These are phyloP conservation scores for Rhazya stricta DNA, from an alignment of 257 asterid genomes.

Conservation along the genomic window DNA sequence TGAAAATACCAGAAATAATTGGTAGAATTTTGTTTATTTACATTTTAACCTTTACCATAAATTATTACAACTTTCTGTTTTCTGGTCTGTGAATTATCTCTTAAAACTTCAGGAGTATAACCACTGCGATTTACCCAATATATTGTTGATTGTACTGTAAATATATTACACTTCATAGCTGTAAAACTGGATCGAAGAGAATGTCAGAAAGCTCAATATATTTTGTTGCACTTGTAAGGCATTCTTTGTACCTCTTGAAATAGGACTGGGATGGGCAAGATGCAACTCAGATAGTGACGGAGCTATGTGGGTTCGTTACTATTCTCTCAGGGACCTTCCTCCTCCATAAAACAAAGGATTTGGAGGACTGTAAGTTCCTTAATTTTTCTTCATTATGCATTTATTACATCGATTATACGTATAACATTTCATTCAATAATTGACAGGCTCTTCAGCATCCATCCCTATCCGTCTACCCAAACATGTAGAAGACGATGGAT, in stretches of 20 bases:
- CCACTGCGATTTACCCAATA: too few relatives aligned
- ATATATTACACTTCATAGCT: background rate
- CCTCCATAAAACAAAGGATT: conserved; percentile 37
- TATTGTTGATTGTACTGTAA: too few relatives aligned
- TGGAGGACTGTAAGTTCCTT: conserved; percentile 24
- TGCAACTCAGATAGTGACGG: conserved; percentile 37
- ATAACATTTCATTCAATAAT: background rate
- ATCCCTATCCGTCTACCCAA: conserved; percentile 12
- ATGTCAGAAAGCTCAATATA: background rate
- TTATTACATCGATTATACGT: background rate
- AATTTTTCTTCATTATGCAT: background rate
- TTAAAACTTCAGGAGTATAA: too few relatives aligned
- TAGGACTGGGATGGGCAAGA: conserved; percentile 38
- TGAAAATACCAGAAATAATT: too few relatives aligned
- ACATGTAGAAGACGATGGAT: conserved; percentile 18
- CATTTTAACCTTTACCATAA: too few relatives aligned
- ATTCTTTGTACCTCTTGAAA: conserved; percentile 12
- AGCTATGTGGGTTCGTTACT: conserved; percentile 37
- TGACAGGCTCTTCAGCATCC: conserved; percentile 20
- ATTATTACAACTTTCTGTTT: too few relatives aligned
- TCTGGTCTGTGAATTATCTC: too few relatives aligned
- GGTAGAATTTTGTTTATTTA: too few relatives aligned
- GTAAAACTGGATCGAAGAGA: background rate
- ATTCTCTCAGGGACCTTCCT: conserved; percentile 39
- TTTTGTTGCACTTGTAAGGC: background rate